Evolutionary conservation across 495 filamentous ascomycete genomes (phyloP).

Genomic region (Aspergillus affinis): DNA sequence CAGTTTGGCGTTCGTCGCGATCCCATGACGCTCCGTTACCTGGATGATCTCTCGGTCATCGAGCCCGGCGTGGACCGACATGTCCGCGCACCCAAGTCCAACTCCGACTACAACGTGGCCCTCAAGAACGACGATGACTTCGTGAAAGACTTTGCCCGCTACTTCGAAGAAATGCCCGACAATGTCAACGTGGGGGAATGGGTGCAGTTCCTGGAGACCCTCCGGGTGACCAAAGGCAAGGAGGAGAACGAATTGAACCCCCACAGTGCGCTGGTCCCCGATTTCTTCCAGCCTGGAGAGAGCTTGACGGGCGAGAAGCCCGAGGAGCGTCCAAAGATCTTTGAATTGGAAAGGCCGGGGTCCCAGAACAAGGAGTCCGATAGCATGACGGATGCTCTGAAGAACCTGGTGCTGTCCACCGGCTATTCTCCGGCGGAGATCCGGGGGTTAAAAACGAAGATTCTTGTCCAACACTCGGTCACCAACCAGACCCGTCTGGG

Average conservation of each 20-base stretch:
- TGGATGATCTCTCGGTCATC: conserved; percentile 80
- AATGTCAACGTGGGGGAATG: conserved; percentile 44
- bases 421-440: conserved; percentile 64
- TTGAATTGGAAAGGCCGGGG: conserved; percentile 3
- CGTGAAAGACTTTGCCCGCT: conserved; percentile 54
- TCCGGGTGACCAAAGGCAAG: conserved; percentile 51
- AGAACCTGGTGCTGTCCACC: conserved; percentile 64
- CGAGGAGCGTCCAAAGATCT: conserved; percentile 4
- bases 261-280: conserved; percentile 43
- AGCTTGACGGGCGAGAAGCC: conserved; percentile 24
- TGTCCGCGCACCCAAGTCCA: conserved; percentile 51
- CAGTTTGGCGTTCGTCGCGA: conserved; percentile 70
- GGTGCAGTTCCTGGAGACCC: conserved; percentile 44
- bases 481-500: conserved; percentile 94
- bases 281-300: conserved; percentile 50
- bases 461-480: conserved; percentile 69
- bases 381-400: conserved; percentile 53
- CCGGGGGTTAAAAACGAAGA: conserved; percentile 54
- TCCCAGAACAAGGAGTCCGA: conserved; percentile 20
- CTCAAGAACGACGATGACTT: conserved; percentile 62
- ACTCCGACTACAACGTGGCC: conserved; percentile 58
- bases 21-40: conserved; percentile 68
- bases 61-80: conserved; percentile 74
- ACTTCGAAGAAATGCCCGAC: conserved; percentile 52
- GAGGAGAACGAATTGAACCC: conserved; percentile 51